Evolutionary conservation across 2,329 filamentous ascomycete species (phyloP), one percentile per base, ranked within the genome.

Genomic region (Neofusicoccum sp.): DNA sequence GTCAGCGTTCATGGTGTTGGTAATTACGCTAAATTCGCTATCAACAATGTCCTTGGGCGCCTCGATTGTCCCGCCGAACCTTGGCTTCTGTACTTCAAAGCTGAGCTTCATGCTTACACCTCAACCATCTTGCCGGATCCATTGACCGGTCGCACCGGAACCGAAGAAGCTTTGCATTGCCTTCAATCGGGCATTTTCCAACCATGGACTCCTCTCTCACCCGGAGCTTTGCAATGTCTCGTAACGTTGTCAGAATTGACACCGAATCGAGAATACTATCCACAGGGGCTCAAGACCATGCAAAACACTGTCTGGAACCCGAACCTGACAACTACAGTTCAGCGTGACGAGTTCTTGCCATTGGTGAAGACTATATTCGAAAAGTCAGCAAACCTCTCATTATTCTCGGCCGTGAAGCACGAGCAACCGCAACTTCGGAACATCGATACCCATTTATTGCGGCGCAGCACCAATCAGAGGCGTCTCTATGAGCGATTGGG

Each of bases 51-150:
- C 0, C 75, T 90, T 1, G 80, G 82, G 0, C 78, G 83, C 0
- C 69, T 90, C 0, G 78, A 82, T 2, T 87, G 85, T 38, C 76
- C 86, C 0, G 73, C 82, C 0, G 86, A 89, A 47, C 83, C 83
- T 0, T 68, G 68, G 0, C 70, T 86, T 0, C 71, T 85, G 0
- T 86, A 86, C 60, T 74, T 74, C 1, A 88, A 86, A 65, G 85
- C 85, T 0, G 70, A 80, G 3, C 69, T 86, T 1, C 87, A 90
- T 66, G 87, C 86, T 0, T 71, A 80, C 4, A 89, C 87, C 0
- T 86, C 86, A 0, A 84, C 81, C 33, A 65, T 80, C 0, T 36
- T 89, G 0, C 80, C 83, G 0, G 87, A 89, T 66, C 71, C 76
- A 0, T 75, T 89, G 0, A 89, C 86, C 0, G 73, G 78, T 0